Base-by-base conservation (phyloP, 2,329 filamentous ascomycete genomes). In the Trichoderma sp. region DNA sequence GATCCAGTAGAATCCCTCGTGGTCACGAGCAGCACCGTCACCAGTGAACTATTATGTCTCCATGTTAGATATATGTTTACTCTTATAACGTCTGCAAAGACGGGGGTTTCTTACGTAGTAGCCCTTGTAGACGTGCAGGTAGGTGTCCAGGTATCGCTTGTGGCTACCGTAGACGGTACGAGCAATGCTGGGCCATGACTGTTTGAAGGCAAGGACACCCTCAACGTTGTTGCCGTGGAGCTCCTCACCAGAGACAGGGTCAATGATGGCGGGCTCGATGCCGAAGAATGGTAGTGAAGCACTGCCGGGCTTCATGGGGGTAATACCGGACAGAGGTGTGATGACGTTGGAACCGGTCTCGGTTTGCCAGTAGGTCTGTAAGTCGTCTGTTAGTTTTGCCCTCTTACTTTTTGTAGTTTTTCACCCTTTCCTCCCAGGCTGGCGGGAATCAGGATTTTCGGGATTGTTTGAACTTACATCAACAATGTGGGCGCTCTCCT, bases 1-100 rank as follows among this genome's bases (percentile, higher is more conserved):
- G 81, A 99, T 99, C 96, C 96, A 99, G 90, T 98, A 99, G 87
- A 98, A 99, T 71, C 96, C 96, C 79, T 99, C 96, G 83, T 97
- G 93, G 81, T 99, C 96, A 80, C 96, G 93, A 73, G 93, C 96
- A 71, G 96, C 96, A 80, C 96, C 96, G 80, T 99, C 96, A 72
- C 93, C 93, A 18, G 93, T 96, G 85, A 96, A 97, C 91, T 93
- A 76, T 51, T 30, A 12, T 11, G 69, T 39, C 56, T 47, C 11
- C 56, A 21, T 15, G 67, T 43, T 74, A 66, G 74, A 72, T 58
- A 30, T 30, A 8, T 26, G 30, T 9, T 24, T 43, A 15, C 28
- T 4, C 12, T 15, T 18, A 4, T 9, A 24, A 26, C n/a, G 11
- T 4, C 14, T 18, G 2, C 4, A 43, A 28, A 26, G 18, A 30